phyloP scores from a whole-genome alignment of 208 protist genomes.

The Leishmania lainsoni region DNA sequence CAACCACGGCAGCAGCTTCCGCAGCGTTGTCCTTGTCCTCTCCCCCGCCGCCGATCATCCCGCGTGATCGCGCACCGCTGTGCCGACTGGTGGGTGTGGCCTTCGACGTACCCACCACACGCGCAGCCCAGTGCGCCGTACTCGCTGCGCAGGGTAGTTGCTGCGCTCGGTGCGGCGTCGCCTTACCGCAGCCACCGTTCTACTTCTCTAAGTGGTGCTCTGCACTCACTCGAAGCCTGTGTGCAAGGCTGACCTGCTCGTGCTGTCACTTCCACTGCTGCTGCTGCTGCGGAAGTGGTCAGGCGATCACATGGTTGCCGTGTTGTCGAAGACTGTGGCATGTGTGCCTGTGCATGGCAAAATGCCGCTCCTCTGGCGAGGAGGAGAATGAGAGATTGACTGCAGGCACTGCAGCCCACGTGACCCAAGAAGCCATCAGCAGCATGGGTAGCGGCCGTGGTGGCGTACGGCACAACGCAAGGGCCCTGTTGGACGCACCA shows the following conservation, averaged over 20 bases:
- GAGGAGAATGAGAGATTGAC: background rate
- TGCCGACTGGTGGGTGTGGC: conserved; percentile 8
- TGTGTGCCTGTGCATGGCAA: background rate
- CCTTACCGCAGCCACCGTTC: background rate
- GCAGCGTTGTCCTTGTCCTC: background rate
- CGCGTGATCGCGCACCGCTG: conserved; percentile 18
- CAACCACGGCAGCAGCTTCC: background rate
- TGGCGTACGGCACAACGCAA: background rate
- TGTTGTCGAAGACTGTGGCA: background rate
- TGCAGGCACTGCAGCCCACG: too few species aligned
- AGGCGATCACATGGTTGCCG: background rate
- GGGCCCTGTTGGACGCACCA: background rate
- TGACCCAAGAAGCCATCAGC: background rate
- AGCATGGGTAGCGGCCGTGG: background rate
- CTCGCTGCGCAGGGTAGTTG: conserved; percentile 7
- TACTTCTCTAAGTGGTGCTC: background rate
- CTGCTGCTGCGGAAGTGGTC: background rate
- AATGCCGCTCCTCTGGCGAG: background rate
- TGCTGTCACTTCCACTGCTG: background rate
- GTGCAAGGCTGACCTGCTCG: background rate
- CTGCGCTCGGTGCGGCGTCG: conserved; percentile 25
- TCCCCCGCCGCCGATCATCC: conserved; percentile 9
- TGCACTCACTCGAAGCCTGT: background rate
- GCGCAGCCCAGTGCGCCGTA: conserved; percentile 1
- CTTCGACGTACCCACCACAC: conserved; percentile 3